phyloP scores from a whole-genome alignment of 2,329 filamentous ascomycete genomes.

The Pseudogymnoascus sp. region DNA sequence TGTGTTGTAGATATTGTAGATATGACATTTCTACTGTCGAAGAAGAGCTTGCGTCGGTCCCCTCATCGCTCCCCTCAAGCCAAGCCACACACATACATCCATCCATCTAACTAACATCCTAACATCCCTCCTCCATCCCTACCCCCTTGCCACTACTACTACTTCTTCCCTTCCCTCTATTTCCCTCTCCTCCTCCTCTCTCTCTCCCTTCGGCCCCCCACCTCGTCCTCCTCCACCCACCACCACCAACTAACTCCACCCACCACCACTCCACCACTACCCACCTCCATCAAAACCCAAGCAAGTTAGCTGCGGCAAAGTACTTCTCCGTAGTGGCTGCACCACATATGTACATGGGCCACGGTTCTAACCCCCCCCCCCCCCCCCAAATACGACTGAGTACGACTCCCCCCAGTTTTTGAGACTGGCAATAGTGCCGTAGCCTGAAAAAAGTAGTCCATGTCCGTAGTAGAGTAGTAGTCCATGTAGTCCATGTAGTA shows the following conservation, averaged over 20 bases:
- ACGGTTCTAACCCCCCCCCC: background rate
- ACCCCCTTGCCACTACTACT: no score
- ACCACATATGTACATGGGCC: background rate
- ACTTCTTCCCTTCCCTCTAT: background rate
- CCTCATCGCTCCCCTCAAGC: background rate
- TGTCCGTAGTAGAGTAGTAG: no score
- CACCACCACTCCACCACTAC: background rate
- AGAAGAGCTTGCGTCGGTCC: background rate
- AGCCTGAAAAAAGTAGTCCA: background rate
- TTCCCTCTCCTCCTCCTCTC: background rate
- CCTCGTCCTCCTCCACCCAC: no score
- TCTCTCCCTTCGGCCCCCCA: no score
- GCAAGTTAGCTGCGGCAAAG: background rate
- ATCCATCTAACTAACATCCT: background rate
- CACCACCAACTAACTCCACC: background rate
- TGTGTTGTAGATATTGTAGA: background rate
- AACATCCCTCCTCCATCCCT: background rate
- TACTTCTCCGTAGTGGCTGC: constrained; percentile 5
- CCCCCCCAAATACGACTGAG: background rate
- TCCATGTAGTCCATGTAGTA: background rate
- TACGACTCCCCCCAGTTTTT: background rate
- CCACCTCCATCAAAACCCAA: background rate
- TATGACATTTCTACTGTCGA: background rate
- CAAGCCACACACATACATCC: background rate
- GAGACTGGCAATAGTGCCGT: background rate